phyloP scores from a whole-genome alignment of 371 early-diverging fungal genomes.

The Mucor mucedo region DNA sequence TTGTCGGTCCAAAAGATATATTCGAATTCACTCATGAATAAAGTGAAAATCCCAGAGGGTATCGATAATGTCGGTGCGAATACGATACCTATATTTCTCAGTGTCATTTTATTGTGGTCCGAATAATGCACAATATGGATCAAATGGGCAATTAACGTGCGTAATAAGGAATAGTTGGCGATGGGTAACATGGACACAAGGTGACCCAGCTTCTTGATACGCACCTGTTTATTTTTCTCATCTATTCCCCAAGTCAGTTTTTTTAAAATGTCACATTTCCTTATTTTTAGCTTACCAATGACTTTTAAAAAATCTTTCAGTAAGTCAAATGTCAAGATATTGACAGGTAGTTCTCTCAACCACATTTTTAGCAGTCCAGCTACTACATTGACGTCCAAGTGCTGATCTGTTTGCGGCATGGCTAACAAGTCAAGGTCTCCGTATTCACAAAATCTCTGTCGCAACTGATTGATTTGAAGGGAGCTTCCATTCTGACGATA shows the following conservation, averaged over 20 bases:
- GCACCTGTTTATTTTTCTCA: conserved; percentile 55
- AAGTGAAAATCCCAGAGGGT: conserved; percentile 64
- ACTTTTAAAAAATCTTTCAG: conserved; percentile 65
- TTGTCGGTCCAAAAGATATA: conserved; percentile 46
- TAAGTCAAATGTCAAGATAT: conserved; percentile 72
- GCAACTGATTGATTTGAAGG: conserved; percentile 60
- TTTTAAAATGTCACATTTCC: neutral
- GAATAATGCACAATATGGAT: conserved; percentile 60
- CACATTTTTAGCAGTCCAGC: conserved; percentile 83
- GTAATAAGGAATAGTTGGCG: conserved; percentile 63
- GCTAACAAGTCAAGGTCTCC: conserved; percentile 66
- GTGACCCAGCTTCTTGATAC: conserved; percentile 55
- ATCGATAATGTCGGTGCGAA: conserved; percentile 73
- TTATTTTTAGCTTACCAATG: conserved; percentile 40
- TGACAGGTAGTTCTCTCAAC: conserved; percentile 70
- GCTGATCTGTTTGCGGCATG: conserved; percentile 18
- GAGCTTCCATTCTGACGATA: conserved; percentile 81
- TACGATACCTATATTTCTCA: conserved; percentile 73
- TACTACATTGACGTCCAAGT: conserved; percentile 76
- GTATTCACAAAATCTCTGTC: conserved; percentile 68
- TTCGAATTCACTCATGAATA: conserved; percentile 68
- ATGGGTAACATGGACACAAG: conserved; percentile 60
- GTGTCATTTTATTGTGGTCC: conserved; percentile 70
- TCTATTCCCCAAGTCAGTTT: conserved; percentile 39
- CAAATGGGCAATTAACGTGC: conserved; percentile 64